Base-by-base conservation (phyloP, 192 early-diverging fungal genomes). In the Mortierella alpina region DNA sequence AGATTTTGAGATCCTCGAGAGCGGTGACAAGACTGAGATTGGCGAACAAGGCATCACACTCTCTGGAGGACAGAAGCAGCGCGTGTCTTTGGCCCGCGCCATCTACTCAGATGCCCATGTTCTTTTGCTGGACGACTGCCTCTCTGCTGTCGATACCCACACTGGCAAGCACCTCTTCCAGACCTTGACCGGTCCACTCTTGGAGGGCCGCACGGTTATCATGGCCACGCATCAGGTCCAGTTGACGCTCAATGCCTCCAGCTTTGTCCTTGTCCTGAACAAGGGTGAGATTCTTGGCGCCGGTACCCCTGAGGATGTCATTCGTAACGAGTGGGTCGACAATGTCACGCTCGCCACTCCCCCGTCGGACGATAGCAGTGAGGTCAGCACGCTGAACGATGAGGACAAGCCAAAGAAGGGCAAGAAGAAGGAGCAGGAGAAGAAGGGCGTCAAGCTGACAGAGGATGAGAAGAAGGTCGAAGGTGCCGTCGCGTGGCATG, bases 141-240 rank as follows among this genome's bases (percentile, higher is more conserved):
- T 98, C 59, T 95, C 93, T 6, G 98, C 98, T 14, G 97, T 98
- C 0, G 98, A 99, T 77, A 91, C 95, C 13, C 96, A 96, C 58
- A 98, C 97, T 8, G 96, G 93, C 20, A 91, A 91, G 63, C 92
- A 95, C 62, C 83, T 99, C 20, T 91, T 94, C 57, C 68, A 92
- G 55, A 95, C 93, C 49, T 68, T 99, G 71, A 85, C 89, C 18
- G 89, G 90, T 20, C 89, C 88, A n/a, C 72, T 96, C 54, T 85
- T 98, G 85, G 76, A 78, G 2, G 87, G 89, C 23, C 87, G 95
- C 11, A 98, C 98, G 2, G 71, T 92, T 10, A 84, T 99, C n/a
- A 85, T 99, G 46, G 98, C 97, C 6, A 96, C 96, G 0, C 98
- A 98, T 82, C 92, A 95, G 50, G 90, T 94, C 31, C 77, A 89